Percentiles rank a stretch among this genome's conserved stretches.
These are phyloP conservation scores for Ascochyta koolunga DNA, from an alignment of 2,329 filamentous ascomycete genomes.

Conservation along the genomic window DNA sequence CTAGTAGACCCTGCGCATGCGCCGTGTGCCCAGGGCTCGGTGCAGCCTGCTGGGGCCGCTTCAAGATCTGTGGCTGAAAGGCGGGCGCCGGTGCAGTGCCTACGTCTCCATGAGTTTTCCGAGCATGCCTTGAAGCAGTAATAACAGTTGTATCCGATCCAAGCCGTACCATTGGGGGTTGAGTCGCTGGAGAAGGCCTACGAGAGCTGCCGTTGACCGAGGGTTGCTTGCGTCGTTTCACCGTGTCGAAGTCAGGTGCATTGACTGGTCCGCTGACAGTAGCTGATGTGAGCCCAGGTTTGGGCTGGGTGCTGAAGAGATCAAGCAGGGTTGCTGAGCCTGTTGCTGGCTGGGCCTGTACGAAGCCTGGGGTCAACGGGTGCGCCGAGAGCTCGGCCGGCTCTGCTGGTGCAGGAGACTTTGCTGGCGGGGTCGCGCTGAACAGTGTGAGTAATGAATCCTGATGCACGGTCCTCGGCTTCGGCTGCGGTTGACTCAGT, in stretches of 20 bases:
- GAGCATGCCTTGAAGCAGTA: constrained; percentile 11
- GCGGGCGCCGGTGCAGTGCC: constrained; percentile 17
- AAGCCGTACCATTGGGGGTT: constrained; percentile 17
- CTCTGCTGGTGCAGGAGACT: constrained; percentile 31
- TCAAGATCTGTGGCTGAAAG: constrained; percentile 47
- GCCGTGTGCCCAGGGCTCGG: constrained; percentile 19
- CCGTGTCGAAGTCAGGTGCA: constrained; percentile 49
- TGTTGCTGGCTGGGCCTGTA: constrained; percentile 28
- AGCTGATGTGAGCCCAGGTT: constrained; percentile 44
- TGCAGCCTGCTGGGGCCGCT: constrained; percentile 41
- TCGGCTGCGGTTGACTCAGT: constrained; percentile 38
- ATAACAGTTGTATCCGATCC: constrained; percentile 11
- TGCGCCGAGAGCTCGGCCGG: constrained; percentile 56
- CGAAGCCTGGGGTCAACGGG: constrained; percentile 46
- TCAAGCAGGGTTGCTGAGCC: constrained; percentile 25
- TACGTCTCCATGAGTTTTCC: constrained; percentile 11
- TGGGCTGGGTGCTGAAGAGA: constrained; percentile 24
- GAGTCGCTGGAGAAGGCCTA: constrained; percentile 35
- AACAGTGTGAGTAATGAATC: constrained; percentile 55
- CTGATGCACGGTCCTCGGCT: constrained; percentile 52
- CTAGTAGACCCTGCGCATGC: constrained; percentile 28
- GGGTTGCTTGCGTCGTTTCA: constrained; percentile 40
- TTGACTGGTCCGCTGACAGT: constrained; percentile 52
- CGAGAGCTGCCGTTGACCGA: constrained; percentile 32
- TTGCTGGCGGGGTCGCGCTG: constrained; percentile 36